Evolutionary conservation across 2,329 filamentous ascomycete genomes (phyloP).

Genomic region (Trichoderma brevicompactum): DNA sequence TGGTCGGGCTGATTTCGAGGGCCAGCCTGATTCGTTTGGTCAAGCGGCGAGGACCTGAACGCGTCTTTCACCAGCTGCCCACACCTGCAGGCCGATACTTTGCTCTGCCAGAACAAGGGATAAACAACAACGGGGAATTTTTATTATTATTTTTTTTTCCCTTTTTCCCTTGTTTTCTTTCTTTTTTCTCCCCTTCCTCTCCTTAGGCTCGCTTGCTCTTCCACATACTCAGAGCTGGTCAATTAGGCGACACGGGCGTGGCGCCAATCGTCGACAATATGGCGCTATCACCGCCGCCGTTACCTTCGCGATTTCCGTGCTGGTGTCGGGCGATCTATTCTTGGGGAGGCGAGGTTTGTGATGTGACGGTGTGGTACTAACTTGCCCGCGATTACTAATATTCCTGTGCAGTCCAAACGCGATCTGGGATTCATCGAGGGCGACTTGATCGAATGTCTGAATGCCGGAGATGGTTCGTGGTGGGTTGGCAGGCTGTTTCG

Average conservation of each 20-base stretch:
- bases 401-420: constrained; percentile 70
- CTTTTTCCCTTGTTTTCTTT: not conserved
- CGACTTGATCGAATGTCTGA: constrained; percentile 96
- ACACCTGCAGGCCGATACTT: constrained; percentile 20
- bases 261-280: constrained; percentile 44
- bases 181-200: not conserved
- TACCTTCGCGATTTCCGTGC: constrained; percentile 83
- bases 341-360: constrained; percentile 79
- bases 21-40: constrained; percentile 15
- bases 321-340: constrained; percentile 92
- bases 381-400: constrained; percentile 33
- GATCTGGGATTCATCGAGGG: constrained; percentile 97
- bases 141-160: constrained; percentile 6
- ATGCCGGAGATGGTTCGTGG: constrained; percentile 97
- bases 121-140: constrained; percentile 22
- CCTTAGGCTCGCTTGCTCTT: not conserved
- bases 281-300: constrained; percentile 59
- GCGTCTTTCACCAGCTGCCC: constrained; percentile 25
- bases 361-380: not conserved
- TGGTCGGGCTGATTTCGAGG: constrained; percentile 11
- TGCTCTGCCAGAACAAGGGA: constrained; percentile 24
- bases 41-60: constrained; percentile 19
- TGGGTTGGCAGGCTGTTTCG: constrained; percentile 93
- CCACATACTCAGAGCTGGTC: constrained; percentile 6
- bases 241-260: constrained; percentile 14